phyloP scores from a whole-genome alignment of 169 alveolate species.

The Plasmodium berghei region DNA sequence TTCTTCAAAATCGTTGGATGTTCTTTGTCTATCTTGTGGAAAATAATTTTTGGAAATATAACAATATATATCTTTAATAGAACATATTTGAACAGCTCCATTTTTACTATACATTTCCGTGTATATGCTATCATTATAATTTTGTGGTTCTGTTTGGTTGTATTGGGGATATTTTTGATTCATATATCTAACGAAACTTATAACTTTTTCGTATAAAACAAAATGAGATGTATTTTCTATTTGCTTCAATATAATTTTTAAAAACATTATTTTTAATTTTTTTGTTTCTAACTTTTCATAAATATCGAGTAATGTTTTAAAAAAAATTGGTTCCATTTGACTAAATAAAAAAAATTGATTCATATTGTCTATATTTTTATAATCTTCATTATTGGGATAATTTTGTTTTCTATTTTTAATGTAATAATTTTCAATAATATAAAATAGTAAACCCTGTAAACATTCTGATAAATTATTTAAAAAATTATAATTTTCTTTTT shows the following conservation, averaged over 20 bases:
- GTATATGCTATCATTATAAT: not conserved
- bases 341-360: constrained; percentile 21
- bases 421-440: constrained; percentile 64
- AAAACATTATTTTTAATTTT: constrained; percentile 46
- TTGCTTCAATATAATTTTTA: constrained; percentile 64
- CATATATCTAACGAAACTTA: constrained; percentile 29
- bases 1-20: not conserved
- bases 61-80: constrained; percentile 12
- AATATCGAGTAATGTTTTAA: constrained; percentile 36
- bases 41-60: constrained; percentile 9
- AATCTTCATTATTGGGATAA: not conserved
- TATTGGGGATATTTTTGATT: constrained; percentile 8
- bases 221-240: constrained; percentile 63
- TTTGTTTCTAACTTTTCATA: constrained; percentile 26
- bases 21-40: not conserved
- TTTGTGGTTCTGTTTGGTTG: not conserved
- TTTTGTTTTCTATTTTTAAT: not conserved
- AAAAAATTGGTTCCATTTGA: constrained; percentile 42
- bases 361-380: not conserved
- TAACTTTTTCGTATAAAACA: constrained; percentile 44
- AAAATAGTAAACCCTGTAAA: constrained; percentile 50
- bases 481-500: constrained; percentile 57
- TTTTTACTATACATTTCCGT: not conserved
- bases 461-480: constrained; percentile 64
- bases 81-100: constrained; percentile 1